Evolutionary conservation across 1,284 basidiomycete species (phyloP).

Genomic region (Mycena citricolor): DNA sequence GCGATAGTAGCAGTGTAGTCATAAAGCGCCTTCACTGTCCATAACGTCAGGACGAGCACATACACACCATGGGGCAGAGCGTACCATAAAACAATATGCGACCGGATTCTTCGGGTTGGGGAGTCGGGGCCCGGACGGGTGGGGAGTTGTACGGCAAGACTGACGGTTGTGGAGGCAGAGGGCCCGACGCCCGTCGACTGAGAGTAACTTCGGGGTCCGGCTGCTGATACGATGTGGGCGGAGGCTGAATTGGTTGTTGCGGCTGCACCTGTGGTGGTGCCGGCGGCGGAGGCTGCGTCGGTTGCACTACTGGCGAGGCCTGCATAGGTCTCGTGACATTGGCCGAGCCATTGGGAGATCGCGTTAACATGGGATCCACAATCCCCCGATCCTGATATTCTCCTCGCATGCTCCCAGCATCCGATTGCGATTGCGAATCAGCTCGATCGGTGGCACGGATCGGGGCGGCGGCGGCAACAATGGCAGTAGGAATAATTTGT

Average conservation of each 20-base stretch:
- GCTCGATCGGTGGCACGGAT: conserved; percentile 25
- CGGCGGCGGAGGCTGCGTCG: conserved; percentile 11
- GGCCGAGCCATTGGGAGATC: conserved; percentile 13
- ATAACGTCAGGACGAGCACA: background rate
- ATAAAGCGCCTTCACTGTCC: conserved; percentile 75
- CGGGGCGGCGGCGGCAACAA: conserved; percentile 19
- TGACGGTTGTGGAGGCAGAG: conserved; percentile 39
- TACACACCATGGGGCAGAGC: conserved; percentile 12
- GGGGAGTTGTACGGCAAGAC: conserved; percentile 25
- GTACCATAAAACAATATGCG: conserved; percentile 67
- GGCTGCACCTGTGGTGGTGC: conserved; percentile 12
- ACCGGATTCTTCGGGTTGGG: conserved; percentile 25
- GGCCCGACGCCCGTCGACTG: conserved; percentile 31
- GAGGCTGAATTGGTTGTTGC: conserved; percentile 17
- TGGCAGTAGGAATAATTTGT: conserved; percentile 40
- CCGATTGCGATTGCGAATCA: conserved; percentile 14
- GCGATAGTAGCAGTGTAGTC: conserved; percentile 76
- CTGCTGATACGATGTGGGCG: conserved; percentile 29
- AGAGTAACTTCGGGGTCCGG: conserved; percentile 31
- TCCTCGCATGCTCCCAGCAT: conserved; percentile 25
- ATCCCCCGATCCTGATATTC: conserved; percentile 19
- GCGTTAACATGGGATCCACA: conserved; percentile 20
- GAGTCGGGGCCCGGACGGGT: conserved; percentile 18
- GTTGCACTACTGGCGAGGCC: conserved; percentile 8
- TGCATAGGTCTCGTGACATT: conserved; percentile 8